Evolutionary conservation across 495 filamentous ascomycete species (phyloP), one percentile per base, ranked within the genome.

Genomic region (Hyphodiscus hymeniophilus): DNA sequence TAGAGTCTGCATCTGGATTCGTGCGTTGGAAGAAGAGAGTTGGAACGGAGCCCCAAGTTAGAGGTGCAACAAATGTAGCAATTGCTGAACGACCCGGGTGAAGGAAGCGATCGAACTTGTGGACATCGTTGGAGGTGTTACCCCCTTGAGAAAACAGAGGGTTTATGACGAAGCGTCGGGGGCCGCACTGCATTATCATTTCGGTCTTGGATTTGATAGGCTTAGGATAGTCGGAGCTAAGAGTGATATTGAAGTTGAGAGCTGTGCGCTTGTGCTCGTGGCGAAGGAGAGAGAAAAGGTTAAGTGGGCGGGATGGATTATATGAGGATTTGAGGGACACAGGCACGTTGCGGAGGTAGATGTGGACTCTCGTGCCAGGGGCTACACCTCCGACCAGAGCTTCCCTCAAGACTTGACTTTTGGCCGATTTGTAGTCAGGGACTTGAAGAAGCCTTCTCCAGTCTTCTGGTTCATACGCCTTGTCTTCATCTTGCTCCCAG

Each of bases 221-320:
- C 15, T 68, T 62, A 28, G 84, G 72, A 52, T 77, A 70, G 57
- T 83, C 81, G 12, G 84, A 81, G 62, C 71, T 83, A 33, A 95
- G 77, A 18, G 82, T 85, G 58, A 97, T 79, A 60, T 84, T 86
- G 62, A 89, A 80, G 64, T 96, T 94, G 50, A 91, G 72, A 12
- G 85, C 83, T 3, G 89, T 87, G 48, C 80, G 77, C 70, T 98
- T 97, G 61, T 96, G 87, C 67, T 98, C 92, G 61, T 98, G 92
- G 17, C 88, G 80, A 32, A 97, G 73, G 0, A 98, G 76, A 1
- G 87, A 90, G 68, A 91, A 89, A 16, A 95, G 65, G 0, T 80
- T 73, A 1, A 87, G 41, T 1, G 87, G 88, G 30, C 67, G 66
- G 7, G 74, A 70, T 24, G 76, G 70, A 47, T 66, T 70, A 55